Base-by-base conservation (phyloP, 352 stramenopile species). In the Pythium insidiosum region DNA sequence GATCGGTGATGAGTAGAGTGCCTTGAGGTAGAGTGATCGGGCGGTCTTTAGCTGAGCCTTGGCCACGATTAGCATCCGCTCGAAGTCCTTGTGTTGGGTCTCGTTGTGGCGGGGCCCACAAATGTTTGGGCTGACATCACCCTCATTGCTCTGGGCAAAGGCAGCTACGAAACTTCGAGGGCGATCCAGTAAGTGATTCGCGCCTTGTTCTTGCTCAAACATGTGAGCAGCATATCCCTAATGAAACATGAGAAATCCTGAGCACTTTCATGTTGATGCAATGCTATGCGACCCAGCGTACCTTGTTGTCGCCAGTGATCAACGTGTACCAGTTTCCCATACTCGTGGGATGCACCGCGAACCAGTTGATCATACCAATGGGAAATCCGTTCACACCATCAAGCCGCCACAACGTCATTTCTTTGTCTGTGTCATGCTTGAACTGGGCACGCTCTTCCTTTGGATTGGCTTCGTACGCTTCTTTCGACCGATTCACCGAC, bases 281-380 rank as follows among this genome's bases (percentile, higher is more conserved):
- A 25, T 16, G 22, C 15, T 39, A 51, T 38, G 6, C 19, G 43
- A 7, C 5, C 10, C 31, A 6, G 20, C 29, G 6, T 24, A 77
- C 68, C 52, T 96, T 96, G 67, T 97, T 97, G 63, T 97, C 90
- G 16, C 87, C 86, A 1, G 80, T 95, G 47, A 97, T 94, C n/a
- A 97, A 64, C 24, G 73, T 90, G 61, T 96, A 96, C 67, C 80
- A 96, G 39, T 86, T 95, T 42, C 88, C 90, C 85, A 97, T 95
- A 56, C 74, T 95, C 20, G 90, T 97, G 16, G 84, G 84, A 47
- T 97, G 90, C 20, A 97, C 88, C 5, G 87, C 79, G 56, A 97
- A 97, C 79, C 88, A 97, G 53, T 96, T 97, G 56, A 97, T 78
- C 66, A 95, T 88, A 34, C 84, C 87, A 43, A 96, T 88, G 1